phyloP scores from a whole-genome alignment of 2,329 filamentous ascomycete species.

The Domatiomyces globalis region DNA sequence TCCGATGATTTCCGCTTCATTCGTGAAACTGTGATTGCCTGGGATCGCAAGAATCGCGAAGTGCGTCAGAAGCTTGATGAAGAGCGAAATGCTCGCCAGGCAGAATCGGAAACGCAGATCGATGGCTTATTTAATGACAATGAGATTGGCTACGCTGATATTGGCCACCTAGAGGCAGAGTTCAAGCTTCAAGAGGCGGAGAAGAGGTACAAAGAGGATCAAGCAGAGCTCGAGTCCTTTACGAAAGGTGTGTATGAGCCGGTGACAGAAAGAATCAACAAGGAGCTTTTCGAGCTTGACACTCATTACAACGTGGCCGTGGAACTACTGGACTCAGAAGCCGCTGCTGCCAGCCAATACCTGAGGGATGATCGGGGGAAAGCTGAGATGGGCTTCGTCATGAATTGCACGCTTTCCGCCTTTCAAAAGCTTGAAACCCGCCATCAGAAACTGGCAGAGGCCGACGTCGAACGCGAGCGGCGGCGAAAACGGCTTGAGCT shows the following conservation, averaged over 20 bases:
- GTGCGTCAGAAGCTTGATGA: conserved; percentile 33
- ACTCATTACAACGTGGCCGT: conserved; percentile 33
- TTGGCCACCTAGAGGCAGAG: conserved; percentile 40
- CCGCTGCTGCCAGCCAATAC: conserved; percentile 21
- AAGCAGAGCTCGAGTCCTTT: conserved; percentile 38
- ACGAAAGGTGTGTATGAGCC: conserved; percentile 37
- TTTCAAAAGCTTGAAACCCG: conserved; percentile 36
- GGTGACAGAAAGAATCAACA: conserved; percentile 35
- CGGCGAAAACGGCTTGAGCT: conserved; percentile 41
- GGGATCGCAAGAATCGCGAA: conserved; percentile 33
- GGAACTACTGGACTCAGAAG: conserved; percentile 28
- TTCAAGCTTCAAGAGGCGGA: conserved; percentile 40
- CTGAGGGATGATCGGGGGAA: conserved; percentile 18
- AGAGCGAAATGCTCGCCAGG: conserved; percentile 36
- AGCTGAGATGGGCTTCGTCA: conserved; percentile 27
- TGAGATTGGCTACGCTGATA: conserved; percentile 44
- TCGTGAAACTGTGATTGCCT: conserved; percentile 27
- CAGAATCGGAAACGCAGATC: conserved; percentile 38
- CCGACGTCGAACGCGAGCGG: conserved; percentile 40
- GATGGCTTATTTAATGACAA: conserved; percentile 42
- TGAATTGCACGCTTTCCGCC: conserved; percentile 33
- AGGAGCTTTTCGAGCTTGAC: conserved; percentile 36
- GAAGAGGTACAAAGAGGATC: conserved; percentile 39
- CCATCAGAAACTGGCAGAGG: conserved; percentile 36
- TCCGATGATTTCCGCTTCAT: conserved; percentile 33